Base-by-base conservation (phyloP, 148 eudicot species). In the Amaranthus palmeri region DNA sequence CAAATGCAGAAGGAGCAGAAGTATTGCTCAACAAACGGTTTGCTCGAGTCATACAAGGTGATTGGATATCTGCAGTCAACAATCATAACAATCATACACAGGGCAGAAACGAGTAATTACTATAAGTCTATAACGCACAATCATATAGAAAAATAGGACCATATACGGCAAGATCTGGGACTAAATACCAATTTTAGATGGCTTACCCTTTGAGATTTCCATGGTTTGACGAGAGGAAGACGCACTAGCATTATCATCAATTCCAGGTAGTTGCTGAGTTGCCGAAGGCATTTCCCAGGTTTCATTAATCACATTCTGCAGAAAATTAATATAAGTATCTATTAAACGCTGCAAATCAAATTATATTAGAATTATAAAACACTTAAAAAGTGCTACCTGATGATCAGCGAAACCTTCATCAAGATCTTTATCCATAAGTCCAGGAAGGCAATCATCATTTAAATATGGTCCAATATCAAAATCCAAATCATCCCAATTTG, bases 1-100 rank as follows among this genome's bases (percentile, higher is more conserved):
- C 96, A 79, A 81, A 88, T 53, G 96, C 97, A 58, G 97, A 86
- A 74, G 90, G 93, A 62, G 93, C 93, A 64, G 90, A 83, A 42
- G 84, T 79, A 70, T 76, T 78, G 58, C 85, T 92, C 79, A 96
- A 70, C 88, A 85, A 76, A 15, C 76, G 75, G 73, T 81, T 87
- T 15, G 90, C 91, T 57, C 82, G 77, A 82, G 87, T 71, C 67
- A 83, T 9, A 69, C 78, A 86, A 50, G 90, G 85, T 65, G 82
- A 80, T 66, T 77, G 76, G 60, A 66, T 50, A 76, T 81, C 99
- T 95, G 93, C 82, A 86, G 15, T 54, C 7, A 12, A 72, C 36
- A 25, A 25, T 25, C 36, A 25, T 58, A 60, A 41, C 50, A 53
- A 61, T n/a, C 50, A 11, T 69, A 4, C 13, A 53, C 65, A 17